These are phyloP conservation scores for Pleurotus giganteus DNA, from an alignment of 768 basidiomycete genomes.

Conservation along the genomic window DNA sequence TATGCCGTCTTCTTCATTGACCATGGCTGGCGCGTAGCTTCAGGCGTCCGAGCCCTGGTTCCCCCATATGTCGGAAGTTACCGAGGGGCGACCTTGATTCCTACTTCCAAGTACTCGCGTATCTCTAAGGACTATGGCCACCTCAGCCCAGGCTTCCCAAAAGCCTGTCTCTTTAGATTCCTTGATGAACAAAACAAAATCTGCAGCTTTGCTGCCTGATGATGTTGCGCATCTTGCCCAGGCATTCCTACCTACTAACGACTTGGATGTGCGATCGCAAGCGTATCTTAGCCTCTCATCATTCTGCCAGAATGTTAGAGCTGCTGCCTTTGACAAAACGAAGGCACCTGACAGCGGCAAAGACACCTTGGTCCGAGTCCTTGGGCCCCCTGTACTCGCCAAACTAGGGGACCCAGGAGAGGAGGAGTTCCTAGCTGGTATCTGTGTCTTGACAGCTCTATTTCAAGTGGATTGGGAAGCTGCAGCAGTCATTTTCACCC, in stretches of 20 bases:
- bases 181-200: conserved; percentile 27
- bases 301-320: conserved; percentile 60
- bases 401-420: conserved; percentile 59
- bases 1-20: background rate
- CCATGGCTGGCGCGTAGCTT: too few relatives aligned
- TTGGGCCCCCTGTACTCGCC: conserved; percentile 48
- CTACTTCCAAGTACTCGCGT: background rate
- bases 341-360: conserved; percentile 46
- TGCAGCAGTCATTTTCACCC: conserved; percentile 62
- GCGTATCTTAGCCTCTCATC: conserved; percentile 69
- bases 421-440: conserved; percentile 45
- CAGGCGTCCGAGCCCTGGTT: too few relatives aligned
- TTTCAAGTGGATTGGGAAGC: conserved; percentile 79
- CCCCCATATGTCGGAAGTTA: too few relatives aligned
- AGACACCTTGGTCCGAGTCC: conserved; percentile 43
- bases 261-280: conserved; percentile 52
- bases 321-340: conserved; percentile 27
- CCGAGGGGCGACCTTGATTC: background rate
- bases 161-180: conserved; percentile 20
- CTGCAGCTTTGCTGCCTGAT: conserved; percentile 42
- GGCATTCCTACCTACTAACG: conserved; percentile 49
- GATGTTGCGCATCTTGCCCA: conserved; percentile 52
- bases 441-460: conserved; percentile 72
- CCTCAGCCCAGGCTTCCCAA: conserved; percentile 16
- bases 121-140: background rate